Evolutionary conservation across 768 basidiomycete species (phyloP), one percentile per base, ranked within the genome.

Genomic region (Ramaria rubella): DNA sequence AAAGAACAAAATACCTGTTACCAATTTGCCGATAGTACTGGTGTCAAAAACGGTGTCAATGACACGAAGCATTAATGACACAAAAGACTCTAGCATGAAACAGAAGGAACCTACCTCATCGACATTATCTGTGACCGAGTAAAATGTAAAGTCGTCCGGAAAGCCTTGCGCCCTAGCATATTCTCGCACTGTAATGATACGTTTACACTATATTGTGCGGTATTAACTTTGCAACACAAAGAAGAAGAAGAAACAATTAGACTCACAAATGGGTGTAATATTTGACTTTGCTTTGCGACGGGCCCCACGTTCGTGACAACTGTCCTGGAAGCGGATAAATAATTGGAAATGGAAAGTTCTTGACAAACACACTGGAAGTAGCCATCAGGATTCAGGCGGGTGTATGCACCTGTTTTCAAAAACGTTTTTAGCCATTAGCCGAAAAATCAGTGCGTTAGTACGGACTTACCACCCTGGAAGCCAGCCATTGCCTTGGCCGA

Each of bases 121-220:
- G 14, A 89, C 75, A 42, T 76, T 79, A 38, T 80, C 63, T 15
- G 75, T 69, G 6, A 73, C 59, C 0, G 85, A 72, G 53, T 77
- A 63, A 59, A 92, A 90, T 0, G 78, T 68, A 57, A 89, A 89
- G 62, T 76, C 69, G 60, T 92, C 89, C 0, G 88, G 85, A 65
- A 92, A 88, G 0, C 90, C 89, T 71, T 92, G 89, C 0, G 86
- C 84, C 38, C 89, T 73, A 7, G 88, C 89, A 12, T 87, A 72
- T 65, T 90, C 88, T 4, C 89, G 78, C 23, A 90, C 82, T 0
- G 85, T 85, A 5, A 89, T 69, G 61, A 88, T 81, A 8, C 89
- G 78, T 61, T 77, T 77, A 60, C 81, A 83, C 89, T 91, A 54
- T 12, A 12, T n/a, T n/a, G n/a, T n/a, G n/a, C n/a, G n/a, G n/a